Evolutionary conservation across 768 basidiomycete species (phyloP), one percentile per base, ranked within the genome.

Genomic region (Gloeophyllum trabeum): DNA sequence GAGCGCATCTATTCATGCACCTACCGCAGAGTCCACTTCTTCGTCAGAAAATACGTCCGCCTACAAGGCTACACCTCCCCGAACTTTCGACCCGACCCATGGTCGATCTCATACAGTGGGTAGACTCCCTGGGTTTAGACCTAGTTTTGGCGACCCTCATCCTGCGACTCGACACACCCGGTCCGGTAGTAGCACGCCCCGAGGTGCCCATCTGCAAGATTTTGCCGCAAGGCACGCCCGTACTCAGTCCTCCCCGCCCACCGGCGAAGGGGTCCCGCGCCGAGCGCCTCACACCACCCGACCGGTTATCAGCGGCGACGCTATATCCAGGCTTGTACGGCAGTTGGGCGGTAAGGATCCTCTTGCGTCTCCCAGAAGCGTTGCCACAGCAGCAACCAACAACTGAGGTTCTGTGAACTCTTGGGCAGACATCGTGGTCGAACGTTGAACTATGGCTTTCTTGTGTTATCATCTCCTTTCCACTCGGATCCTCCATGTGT

Each of bases 231-330:
- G 73, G 41, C 75, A 79, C 51, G 53, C 67, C 4, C 75, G 82
- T 30, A 81, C 76, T 34, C 81, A 80, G 48, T 85, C 84, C 0
- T 70, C 81, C 5, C 78, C 36, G 7, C 10, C 10, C 36, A 37
- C 20, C 7, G 51, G 51, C 30, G 57, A 54, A 28, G 61, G 70
- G 39, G 41, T 54, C 19, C n/a, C n/a, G n/a, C n/a, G n/a, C n/a
- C 71, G 75, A 19, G 41, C 56, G 16, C 57, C 61, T 14, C 72
- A 76, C 47, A 46, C 63, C 24, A 65, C 49, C 10, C 71, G 85
- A 6, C 85, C 85, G n/a, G 69, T 87, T 35, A 71, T 88, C 49
- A 81, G 80, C 4, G 77, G 68, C 10, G 82, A 80, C 39, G 85
- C 82, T 2, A 70, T 85, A 40, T 77, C 82, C 10, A 66, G 67